phyloP scores from a whole-genome alignment of 2,329 filamentous ascomycete species.

The Fusarium albidum region DNA sequence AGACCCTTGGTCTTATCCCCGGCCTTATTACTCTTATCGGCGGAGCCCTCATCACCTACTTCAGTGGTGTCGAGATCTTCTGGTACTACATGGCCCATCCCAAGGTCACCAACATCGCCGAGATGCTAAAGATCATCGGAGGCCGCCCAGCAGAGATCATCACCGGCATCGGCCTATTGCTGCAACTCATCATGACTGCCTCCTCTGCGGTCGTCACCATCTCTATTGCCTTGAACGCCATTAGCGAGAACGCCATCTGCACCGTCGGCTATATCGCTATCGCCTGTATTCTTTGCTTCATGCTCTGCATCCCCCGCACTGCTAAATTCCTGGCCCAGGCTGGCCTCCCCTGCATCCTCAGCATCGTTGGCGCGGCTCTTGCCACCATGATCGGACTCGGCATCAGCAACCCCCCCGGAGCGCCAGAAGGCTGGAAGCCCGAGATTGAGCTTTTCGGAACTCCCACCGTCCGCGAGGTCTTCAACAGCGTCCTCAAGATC shows the following conservation, averaged over 20 bases:
- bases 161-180: slow-evolving; percentile 9
- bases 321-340: slow-evolving; percentile 50
- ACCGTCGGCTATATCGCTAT: slow-evolving; percentile 71
- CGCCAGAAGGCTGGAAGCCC: slow-evolving; percentile 22
- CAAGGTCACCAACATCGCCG: slow-evolving; percentile 18
- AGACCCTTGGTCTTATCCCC: slow-evolving; percentile 20
- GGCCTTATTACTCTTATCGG: slow-evolving; percentile 16
- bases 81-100: slow-evolving; percentile 18
- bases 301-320: slow-evolving; percentile 70
- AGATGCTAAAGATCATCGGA: slow-evolving; percentile 24
- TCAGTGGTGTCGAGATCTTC: slow-evolving; percentile 16
- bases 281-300: slow-evolving; percentile 64
- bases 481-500: slow-evolving; percentile 29
- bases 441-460: slow-evolving; percentile 17
- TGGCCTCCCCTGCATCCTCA: slow-evolving; percentile 31
- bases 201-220: slow-evolving; percentile 68
- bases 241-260: slow-evolving; percentile 66
- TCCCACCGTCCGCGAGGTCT: slow-evolving; percentile 19
- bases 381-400: slow-evolving; percentile 35
- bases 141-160: slow-evolving; percentile 19
- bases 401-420: slow-evolving; percentile 16
- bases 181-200: slow-evolving; percentile 21
- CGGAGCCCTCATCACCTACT: slow-evolving; percentile 15
- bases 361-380: slow-evolving; percentile 33
- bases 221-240: slow-evolving; percentile 71